phyloP scores from a whole-genome alignment of 1,284 basidiomycete genomes.

The Schizophyllum amplum region DNA sequence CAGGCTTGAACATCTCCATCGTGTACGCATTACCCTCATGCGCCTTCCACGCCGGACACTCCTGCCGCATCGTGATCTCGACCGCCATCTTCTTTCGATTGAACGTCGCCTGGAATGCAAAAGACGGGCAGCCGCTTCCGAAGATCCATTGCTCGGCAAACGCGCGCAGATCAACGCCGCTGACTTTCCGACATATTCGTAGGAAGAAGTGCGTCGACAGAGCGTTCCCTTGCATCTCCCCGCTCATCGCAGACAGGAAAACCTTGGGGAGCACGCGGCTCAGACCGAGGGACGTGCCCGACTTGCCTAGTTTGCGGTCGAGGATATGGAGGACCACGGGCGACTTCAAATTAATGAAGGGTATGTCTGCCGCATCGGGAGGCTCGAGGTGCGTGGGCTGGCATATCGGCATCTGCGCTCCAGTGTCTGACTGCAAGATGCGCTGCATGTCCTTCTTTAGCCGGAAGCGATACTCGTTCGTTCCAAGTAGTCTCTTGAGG shows the following conservation, averaged over 20 bases:
- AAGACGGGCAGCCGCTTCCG: conserved; percentile 91
- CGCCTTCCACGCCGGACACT: conserved; percentile 67
- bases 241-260: conserved; percentile 90
- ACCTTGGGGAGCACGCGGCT: conserved; percentile 94
- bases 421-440: conserved; percentile 84
- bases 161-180: conserved; percentile 79
- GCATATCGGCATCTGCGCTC: conserved; percentile 89
- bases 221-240: conserved; percentile 83
- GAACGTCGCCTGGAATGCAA: conserved; percentile 86
- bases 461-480: conserved; percentile 95
- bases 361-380: conserved; percentile 66
- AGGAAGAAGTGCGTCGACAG: conserved; percentile 90
- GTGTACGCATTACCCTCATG: conserved; percentile 63
- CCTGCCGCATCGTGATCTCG: conserved; percentile 90
- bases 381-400: conserved; percentile 82
- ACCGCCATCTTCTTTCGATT: conserved; percentile 98
- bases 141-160: conserved; percentile 99
- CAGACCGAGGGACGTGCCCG: conserved; percentile 90
- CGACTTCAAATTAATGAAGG: conserved; percentile 93
- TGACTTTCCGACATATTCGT: conserved; percentile 89
- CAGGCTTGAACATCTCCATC: conserved; percentile 71
- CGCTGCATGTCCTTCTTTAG: conserved; percentile 96
- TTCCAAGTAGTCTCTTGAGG: conserved; percentile 83
- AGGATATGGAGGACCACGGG: conserved; percentile 95
- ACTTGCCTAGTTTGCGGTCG: conserved; percentile 88